These are phyloP conservation scores for Moniliella sp. DNA, from an alignment of 1,284 basidiomycete genomes.

Conservation along the genomic window DNA sequence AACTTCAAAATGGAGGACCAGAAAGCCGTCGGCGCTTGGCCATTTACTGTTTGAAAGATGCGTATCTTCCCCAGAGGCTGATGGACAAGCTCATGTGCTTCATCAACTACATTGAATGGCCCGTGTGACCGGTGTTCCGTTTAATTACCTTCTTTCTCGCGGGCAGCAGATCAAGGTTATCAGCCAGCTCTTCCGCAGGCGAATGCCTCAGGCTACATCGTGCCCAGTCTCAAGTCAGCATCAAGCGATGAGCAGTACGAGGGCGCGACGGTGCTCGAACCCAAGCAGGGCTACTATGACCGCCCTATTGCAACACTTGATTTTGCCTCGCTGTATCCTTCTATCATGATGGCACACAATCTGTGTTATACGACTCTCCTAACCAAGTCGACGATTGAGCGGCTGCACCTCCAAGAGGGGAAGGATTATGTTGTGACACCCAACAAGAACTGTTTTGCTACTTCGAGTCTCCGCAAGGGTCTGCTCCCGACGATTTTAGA, in stretches of 20 bases:
- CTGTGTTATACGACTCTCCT: constrained; percentile 32
- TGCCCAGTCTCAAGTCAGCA: constrained; percentile 29
- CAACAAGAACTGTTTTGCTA: constrained; percentile 33
- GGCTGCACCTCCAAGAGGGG: constrained; percentile 19
- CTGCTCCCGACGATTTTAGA: constrained; percentile 29
- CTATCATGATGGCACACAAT: constrained; percentile 34
- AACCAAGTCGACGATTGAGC: constrained; percentile 26
- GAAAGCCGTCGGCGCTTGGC: constrained; percentile 29
- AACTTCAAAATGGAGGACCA: constrained; percentile 30
- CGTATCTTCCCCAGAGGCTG: constrained; percentile 31
- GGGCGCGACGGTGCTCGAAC: constrained; percentile 31
- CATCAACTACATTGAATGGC: constrained; percentile 35
- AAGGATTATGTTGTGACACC: constrained; percentile 29
- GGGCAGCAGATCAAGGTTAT: constrained; percentile 34
- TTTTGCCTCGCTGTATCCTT: constrained; percentile 32
- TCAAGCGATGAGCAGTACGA: constrained; percentile 32
- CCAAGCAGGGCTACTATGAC: constrained; percentile 32
- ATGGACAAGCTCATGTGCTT: constrained; percentile 34
- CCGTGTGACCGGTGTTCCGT: constrained; percentile 32
- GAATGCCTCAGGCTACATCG: constrained; percentile 28
- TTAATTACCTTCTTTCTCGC: constrained; percentile 31
- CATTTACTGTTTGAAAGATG: constrained; percentile 32
- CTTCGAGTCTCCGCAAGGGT: constrained; percentile 19
- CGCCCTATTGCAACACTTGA: constrained; percentile 29
- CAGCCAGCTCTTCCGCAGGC: constrained; percentile 31